Percentiles rank a stretch among this genome's conserved stretches.
Conservation (phyloP, 1,284 basidiomycete species). For the Ustilago loliicola region DNA sequence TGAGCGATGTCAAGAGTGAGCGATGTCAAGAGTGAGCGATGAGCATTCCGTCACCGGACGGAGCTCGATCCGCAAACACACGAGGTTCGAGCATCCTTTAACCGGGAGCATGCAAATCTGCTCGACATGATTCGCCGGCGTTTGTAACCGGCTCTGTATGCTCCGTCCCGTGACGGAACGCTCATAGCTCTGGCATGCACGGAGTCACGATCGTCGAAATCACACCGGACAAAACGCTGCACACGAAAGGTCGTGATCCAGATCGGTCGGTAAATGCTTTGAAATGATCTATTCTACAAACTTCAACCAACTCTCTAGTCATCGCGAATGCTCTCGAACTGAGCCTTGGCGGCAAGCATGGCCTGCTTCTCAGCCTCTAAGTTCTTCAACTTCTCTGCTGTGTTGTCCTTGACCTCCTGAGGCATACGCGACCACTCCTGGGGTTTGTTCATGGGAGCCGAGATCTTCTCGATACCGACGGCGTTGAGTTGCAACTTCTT, state of each 20-base stretch:
- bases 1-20: too few relatives aligned
- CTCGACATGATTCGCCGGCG: too few relatives aligned
- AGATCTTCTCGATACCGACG: conserved; percentile 54
- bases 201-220: too few relatives aligned
- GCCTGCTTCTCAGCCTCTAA: conserved; percentile 59
- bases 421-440: conserved; percentile 64
- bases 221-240: too few relatives aligned
- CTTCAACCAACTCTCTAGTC: conserved; percentile 12
- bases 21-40: too few relatives aligned
- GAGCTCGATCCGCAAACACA: too few relatives aligned
- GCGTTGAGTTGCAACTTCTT: conserved; percentile 67
- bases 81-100: too few relatives aligned
- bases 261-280: not conserved
- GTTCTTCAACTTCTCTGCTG: conserved; percentile 58
- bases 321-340: conserved; percentile 64
- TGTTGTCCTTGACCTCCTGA: conserved; percentile 58
- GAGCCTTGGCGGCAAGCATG: conserved; percentile 56
- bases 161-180: too few relatives aligned
- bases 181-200: too few relatives aligned
- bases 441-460: conserved; percentile 57
- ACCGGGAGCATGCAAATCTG: too few relatives aligned
- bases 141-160: too few relatives aligned
- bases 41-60: too few relatives aligned
- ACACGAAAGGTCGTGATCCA: not conserved
- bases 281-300: not conserved